These are phyloP conservation scores for Suhomyces coccinellae DNA, from an alignment of 1,139 yeast species.

Conservation along the genomic window DNA sequence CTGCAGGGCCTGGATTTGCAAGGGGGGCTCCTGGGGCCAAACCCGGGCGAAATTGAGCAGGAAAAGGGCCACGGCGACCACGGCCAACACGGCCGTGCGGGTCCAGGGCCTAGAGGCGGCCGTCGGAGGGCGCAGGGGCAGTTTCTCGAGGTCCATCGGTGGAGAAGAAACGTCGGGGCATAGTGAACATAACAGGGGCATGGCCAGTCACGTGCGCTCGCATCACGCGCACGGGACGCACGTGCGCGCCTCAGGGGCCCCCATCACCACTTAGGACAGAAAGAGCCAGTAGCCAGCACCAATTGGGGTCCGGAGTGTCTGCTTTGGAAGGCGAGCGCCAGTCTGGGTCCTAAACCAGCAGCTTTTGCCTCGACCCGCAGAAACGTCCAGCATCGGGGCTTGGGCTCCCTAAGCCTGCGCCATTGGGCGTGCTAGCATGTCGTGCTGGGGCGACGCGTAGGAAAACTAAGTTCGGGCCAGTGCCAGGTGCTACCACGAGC, in stretches of 20 bases:
- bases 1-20: slow-evolving; percentile 1
- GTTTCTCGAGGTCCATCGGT: slow-evolving; percentile 4
- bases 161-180: background rate
- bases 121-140: background rate
- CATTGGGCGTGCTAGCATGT: background rate
- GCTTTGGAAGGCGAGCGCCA: background rate
- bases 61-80: background rate
- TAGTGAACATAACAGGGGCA: background rate
- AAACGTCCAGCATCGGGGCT: background rate
- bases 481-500: too few relatives aligned
- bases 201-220: background rate
- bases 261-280: too few relatives aligned
- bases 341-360: background rate
- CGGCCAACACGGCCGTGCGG: background rate
- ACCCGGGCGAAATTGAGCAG: background rate
- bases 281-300: background rate
- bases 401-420: background rate
- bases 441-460: background rate
- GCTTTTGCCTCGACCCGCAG: background rate
- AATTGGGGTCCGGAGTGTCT: background rate
- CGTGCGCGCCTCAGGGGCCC: too few relatives aligned
- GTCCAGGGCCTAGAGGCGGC: background rate
- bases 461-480: background rate
- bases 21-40: background rate
- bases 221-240: background rate